Conservation (phyloP, 2,329 filamentous ascomycete genomes). For the Stachybotrys chartarum region DNA sequence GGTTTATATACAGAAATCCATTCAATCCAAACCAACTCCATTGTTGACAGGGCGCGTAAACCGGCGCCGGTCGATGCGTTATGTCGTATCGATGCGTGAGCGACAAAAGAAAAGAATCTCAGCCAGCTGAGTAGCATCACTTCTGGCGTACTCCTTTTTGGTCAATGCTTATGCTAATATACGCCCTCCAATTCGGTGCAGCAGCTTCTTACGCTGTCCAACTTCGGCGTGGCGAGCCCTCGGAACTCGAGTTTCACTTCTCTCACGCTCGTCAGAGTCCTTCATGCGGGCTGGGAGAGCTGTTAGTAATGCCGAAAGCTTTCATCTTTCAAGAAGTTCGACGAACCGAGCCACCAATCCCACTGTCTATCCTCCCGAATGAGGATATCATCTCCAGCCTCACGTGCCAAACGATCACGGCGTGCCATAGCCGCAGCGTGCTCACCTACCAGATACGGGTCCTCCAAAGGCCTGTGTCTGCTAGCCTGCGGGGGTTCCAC, state of each 20-base stretch:
- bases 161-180: slow-evolving; percentile 6
- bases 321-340: not conserved
- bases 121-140: not conserved
- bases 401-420: slow-evolving; percentile 47
- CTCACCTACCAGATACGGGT: slow-evolving; percentile 62
- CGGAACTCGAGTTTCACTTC: slow-evolving; percentile 30
- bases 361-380: slow-evolving; percentile 50
- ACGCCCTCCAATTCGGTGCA: slow-evolving; percentile 31
- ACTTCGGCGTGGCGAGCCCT: slow-evolving; percentile 27
- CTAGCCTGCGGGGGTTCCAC: slow-evolving; percentile 10
- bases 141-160: not conserved
- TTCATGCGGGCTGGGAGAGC: slow-evolving; percentile 39
- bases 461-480: slow-evolving; percentile 48
- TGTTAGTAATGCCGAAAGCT: slow-evolving; percentile 5
- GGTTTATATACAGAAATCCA: not conserved
- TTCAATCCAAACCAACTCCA: not conserved
- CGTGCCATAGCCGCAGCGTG: slow-evolving; percentile 52
- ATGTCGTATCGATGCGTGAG: not conserved
- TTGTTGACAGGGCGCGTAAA: not conserved
- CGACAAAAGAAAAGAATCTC: not conserved
- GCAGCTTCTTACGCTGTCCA: slow-evolving; percentile 27
- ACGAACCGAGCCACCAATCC: slow-evolving; percentile 54
- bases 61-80: not conserved
- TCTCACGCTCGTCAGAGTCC: slow-evolving; percentile 42
- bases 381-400: slow-evolving; percentile 48